Evolutionary conservation across 83 land plant species (phyloP).

Genomic region (Larix sibirica): DNA sequence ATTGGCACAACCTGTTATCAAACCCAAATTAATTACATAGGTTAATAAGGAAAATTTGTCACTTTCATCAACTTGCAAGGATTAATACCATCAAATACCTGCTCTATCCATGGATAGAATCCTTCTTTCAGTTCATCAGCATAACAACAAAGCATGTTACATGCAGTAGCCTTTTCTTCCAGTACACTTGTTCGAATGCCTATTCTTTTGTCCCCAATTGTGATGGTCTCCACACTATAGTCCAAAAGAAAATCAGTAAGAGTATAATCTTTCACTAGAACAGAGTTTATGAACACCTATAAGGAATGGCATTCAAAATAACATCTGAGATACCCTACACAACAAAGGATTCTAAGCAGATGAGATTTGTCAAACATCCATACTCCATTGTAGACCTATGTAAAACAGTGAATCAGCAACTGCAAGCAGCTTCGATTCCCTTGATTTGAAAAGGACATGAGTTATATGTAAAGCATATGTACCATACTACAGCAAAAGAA

Average conservation of each 20-base stretch:
- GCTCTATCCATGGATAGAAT: slow-evolving; percentile 59
- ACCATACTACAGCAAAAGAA: too few species aligned
- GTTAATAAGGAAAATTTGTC: neutral
- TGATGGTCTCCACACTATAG: slow-evolving; percentile 53
- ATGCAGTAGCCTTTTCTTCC: slow-evolving; percentile 59
- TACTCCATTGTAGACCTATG: neutral
- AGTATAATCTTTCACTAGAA: neutral
- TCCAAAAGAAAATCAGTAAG: neutral
- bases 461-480: too few species aligned
- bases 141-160: slow-evolving; percentile 63
- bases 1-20: slow-evolving; percentile 43
- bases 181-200: slow-evolving; percentile 52
- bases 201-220: slow-evolving; percentile 55
- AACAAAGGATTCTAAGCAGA: too few species aligned
- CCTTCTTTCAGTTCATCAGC: slow-evolving; percentile 57
- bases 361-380: too few species aligned
- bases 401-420: neutral
- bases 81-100: slow-evolving; percentile 29
- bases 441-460: neutral
- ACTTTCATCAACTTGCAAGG: neutral
- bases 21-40: neutral
- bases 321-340: neutral
- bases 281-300: neutral
- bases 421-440: neutral
- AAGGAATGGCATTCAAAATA: neutral